Evolutionary conservation across 169 alveolate species (phyloP).

Genomic region (Plasmodium gallinaceum): DNA sequence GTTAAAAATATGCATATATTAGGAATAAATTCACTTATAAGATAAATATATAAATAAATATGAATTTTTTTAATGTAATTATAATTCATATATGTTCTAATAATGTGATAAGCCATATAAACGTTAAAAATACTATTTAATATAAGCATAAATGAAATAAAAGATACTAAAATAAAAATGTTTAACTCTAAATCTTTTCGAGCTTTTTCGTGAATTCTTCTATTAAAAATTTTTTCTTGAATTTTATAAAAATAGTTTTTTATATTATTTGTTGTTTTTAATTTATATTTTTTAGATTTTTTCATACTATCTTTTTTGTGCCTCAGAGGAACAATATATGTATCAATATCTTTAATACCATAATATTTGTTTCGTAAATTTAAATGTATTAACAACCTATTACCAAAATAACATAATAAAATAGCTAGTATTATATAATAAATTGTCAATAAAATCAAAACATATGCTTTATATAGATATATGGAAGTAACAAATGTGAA

Average conservation of each 20-base stretch:
- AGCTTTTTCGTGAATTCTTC: background rate
- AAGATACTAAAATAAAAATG: too few species aligned
- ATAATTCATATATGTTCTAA: too few species aligned
- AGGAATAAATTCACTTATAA: too few species aligned
- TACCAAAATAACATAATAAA: background rate
- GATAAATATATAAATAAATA: too few species aligned
- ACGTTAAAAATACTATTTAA: too few species aligned
- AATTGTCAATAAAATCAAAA: background rate
- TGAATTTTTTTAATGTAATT: too few species aligned
- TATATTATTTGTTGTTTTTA: conserved; percentile 3
- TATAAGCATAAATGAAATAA: too few species aligned
- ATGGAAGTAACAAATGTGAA: background rate
- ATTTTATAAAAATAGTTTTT: background rate
- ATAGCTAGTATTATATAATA: background rate
- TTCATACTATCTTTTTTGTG: background rate
- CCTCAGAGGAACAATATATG: background rate
- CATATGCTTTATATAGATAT: background rate
- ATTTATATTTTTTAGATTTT: background rate
- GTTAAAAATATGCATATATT: too few species aligned
- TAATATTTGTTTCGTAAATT: background rate
- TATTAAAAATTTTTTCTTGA: background rate
- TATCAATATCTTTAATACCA: background rate
- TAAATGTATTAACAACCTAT: background rate
- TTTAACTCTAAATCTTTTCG: background rate
- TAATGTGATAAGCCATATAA: too few species aligned